phyloP scores from a whole-genome alignment of 306 rosid species.

The Begonia fuchsioides region DNA sequence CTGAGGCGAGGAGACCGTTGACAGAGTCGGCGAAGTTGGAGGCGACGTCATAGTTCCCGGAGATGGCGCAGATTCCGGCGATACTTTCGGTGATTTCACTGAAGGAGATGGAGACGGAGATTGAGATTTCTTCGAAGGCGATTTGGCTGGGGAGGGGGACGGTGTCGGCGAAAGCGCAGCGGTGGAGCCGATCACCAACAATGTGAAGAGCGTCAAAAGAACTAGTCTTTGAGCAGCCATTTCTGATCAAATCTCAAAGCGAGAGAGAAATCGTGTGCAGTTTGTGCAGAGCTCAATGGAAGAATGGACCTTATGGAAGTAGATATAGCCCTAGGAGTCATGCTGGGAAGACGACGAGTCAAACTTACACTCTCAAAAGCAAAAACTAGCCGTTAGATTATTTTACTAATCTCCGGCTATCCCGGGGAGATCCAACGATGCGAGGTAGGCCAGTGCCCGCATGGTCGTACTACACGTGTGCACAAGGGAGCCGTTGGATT shows the following conservation, averaged over 20 bases:
- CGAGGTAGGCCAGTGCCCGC: too few species aligned
- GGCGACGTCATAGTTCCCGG: slow-evolving; percentile 5
- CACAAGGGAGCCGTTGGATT: too few species aligned
- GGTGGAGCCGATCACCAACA: slow-evolving; percentile 5
- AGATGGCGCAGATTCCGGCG: slow-evolving; percentile 14
- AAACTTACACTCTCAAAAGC: too few species aligned
- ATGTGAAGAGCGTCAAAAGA: slow-evolving; percentile 3
- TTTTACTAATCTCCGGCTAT: too few species aligned
- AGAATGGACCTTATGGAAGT: too few species aligned
- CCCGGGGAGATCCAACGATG: too few species aligned
- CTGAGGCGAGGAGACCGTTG: slow-evolving; percentile 8
- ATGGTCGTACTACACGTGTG: too few species aligned
- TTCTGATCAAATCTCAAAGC: background rate
- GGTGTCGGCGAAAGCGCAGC: slow-evolving; percentile 16
- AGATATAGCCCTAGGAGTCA: too few species aligned
- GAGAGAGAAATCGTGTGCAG: slow-evolving; percentile 6
- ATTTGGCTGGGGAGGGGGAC: background rate
- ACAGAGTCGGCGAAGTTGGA: slow-evolving; percentile 5
- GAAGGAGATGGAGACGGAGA: slow-evolving; percentile 7
- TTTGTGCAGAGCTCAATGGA: background rate
- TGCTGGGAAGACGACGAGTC: too few species aligned
- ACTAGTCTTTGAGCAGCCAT: slow-evolving; percentile 1
- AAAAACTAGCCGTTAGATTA: too few species aligned
- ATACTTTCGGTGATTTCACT: background rate
- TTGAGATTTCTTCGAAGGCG: background rate